Evolutionary conservation across 306 rosid genomes (phyloP).

Genomic region (Senna tora): DNA sequence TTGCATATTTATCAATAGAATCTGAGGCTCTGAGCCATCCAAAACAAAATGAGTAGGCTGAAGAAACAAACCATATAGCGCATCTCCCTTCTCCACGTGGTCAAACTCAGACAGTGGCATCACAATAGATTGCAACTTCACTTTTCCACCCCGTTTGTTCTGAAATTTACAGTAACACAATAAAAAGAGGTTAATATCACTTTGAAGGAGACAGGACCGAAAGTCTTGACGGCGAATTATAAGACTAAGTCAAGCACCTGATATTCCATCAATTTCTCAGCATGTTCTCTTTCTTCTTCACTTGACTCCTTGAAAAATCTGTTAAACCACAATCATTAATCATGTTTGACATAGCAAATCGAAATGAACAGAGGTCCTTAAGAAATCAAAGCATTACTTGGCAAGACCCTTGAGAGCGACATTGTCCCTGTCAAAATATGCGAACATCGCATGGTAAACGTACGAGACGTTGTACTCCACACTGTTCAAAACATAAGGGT

Average conservation of each 20-base stretch:
- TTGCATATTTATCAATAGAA: neutral
- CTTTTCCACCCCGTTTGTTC: slow-evolving; percentile 95
- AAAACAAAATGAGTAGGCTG: neutral
- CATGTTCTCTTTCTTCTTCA: slow-evolving; percentile 89
- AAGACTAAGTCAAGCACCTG: slow-evolving; percentile 55
- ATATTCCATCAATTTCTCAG: slow-evolving; percentile 92
- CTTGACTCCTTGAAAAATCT: slow-evolving; percentile 95
- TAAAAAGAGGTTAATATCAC: slow-evolving; percentile 1
- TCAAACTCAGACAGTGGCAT: slow-evolving; percentile 74
- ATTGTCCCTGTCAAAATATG: slow-evolving; percentile 95
- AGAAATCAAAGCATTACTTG: slow-evolving; percentile 42
- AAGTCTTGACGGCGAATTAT: neutral
- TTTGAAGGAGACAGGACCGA: neutral
- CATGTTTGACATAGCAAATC: neutral
- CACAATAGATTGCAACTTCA: slow-evolving; percentile 71
- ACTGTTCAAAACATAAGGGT: slow-evolving; percentile 43
- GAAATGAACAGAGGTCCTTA: neutral
- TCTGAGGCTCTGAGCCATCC: neutral
- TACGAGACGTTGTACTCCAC: slow-evolving; percentile 98
- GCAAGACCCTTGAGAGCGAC: slow-evolving; percentile 95
- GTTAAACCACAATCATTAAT: neutral
- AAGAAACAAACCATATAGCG: slow-evolving; percentile 58
- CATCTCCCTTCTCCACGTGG: slow-evolving; percentile 75
- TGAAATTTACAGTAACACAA: slow-evolving; percentile 33
- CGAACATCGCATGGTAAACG: slow-evolving; percentile 88